phyloP scores from a whole-genome alignment of 192 early-diverging fungal species.

The Rhizophagus clarus region DNA sequence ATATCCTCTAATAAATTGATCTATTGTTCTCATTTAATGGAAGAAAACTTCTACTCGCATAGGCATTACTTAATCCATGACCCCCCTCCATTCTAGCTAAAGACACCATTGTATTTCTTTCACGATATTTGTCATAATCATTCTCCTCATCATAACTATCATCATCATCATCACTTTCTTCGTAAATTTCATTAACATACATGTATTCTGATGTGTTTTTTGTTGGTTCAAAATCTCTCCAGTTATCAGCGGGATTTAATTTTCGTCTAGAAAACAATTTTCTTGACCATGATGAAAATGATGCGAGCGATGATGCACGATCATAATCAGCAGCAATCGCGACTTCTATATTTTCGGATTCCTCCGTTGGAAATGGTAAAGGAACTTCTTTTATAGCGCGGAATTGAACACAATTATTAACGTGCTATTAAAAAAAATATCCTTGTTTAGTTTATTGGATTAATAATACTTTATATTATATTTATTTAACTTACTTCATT shows the following conservation, averaged over 20 bases:
- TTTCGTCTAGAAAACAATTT: neutral
- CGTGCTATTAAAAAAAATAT: neutral
- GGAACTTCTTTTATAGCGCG: slow-evolving; percentile 5
- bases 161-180: neutral
- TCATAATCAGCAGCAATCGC: neutral
- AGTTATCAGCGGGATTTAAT: neutral
- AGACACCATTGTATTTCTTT: too few relatives aligned
- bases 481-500: slow-evolving; percentile 51
- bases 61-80: neutral
- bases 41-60: neutral
- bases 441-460: neutral
- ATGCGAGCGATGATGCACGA: neutral
- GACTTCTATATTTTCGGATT: neutral
- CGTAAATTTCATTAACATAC: neutral
- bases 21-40: neutral
- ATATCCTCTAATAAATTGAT: too few relatives aligned
- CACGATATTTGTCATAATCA: neutral
- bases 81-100: too few relatives aligned
- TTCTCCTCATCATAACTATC: neutral
- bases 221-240: slow-evolving; percentile 6
- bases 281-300: neutral
- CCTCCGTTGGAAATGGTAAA: neutral
- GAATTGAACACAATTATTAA: neutral
- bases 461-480: neutral
- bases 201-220: neutral